Evolutionary conservation across 305 asterid species (phyloP).

Genomic region (Solanum hybrid): DNA sequence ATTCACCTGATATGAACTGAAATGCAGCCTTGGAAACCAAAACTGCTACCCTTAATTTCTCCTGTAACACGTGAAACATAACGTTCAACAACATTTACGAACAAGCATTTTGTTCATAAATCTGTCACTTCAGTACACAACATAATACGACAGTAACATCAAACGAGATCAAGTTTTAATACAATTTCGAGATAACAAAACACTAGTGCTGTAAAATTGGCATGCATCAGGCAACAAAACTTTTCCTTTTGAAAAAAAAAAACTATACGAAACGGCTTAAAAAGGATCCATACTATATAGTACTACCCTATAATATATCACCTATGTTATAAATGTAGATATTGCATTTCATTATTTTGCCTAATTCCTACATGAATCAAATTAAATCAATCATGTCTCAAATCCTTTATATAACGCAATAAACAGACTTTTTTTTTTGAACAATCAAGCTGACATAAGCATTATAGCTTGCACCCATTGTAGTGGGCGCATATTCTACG

Average conservation of each 20-base stretch:
- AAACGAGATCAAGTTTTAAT: background rate
- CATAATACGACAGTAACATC: background rate
- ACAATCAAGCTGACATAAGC: background rate
- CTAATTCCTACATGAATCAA: background rate
- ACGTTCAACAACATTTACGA: background rate
- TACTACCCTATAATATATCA: background rate
- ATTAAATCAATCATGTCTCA: background rate
- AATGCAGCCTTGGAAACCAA: conserved; percentile 89
- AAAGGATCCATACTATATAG: background rate
- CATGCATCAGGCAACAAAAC: background rate
- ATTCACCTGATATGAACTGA: conserved; percentile 70
- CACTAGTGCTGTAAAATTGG: background rate
- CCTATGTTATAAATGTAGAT: background rate
- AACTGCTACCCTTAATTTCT: conserved; percentile 79
- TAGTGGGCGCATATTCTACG: background rate
- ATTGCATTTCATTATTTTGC: background rate
- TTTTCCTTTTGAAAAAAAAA: background rate
- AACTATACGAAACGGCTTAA: too few relatives aligned
- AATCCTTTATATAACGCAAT: background rate
- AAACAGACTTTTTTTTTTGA: background rate
- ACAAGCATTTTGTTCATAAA: background rate
- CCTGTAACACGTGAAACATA: conserved; percentile 28
- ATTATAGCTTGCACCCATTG: too few relatives aligned
- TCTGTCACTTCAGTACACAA: background rate
- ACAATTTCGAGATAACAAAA: background rate